Evolutionary conservation across 1,139 yeast genomes (phyloP).

Genomic region (Meyerozyma guilliermondii): DNA sequence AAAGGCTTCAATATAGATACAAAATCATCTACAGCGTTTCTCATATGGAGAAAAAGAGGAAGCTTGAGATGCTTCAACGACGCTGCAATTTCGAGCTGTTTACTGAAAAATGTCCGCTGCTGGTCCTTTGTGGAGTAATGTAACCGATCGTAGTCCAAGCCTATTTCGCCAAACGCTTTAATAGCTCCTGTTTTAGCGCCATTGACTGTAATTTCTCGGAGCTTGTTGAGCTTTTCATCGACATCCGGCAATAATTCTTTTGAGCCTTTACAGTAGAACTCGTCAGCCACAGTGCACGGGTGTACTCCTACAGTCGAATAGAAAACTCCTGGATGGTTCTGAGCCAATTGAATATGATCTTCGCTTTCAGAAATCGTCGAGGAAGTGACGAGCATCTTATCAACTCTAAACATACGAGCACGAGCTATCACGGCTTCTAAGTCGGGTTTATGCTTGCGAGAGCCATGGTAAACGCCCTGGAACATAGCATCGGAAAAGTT

Average conservation of each 20-base stretch:
- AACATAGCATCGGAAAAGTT: constrained; percentile 90
- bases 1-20: constrained; percentile 53
- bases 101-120: constrained; percentile 63
- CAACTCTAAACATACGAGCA: constrained; percentile 63
- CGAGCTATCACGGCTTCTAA: constrained; percentile 57
- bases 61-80: constrained; percentile 42
- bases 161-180: constrained; percentile 89
- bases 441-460: constrained; percentile 62
- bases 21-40: constrained; percentile 85
- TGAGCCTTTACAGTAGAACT: constrained; percentile 24
- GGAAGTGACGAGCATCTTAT: constrained; percentile 75
- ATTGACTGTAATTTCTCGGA: constrained; percentile 43
- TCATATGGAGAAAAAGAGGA: constrained; percentile 86
- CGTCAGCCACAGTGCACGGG: constrained; percentile 80
- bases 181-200: constrained; percentile 50
- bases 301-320: constrained; percentile 88
- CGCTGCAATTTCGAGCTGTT: constrained; percentile 63
- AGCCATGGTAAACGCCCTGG: constrained; percentile 71
- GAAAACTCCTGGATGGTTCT: constrained; percentile 28
- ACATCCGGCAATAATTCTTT: constrained; percentile 19
- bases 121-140: constrained; percentile 65
- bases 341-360: constrained; percentile 34
- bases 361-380: constrained; percentile 65
- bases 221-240: constrained; percentile 36
- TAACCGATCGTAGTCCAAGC: constrained; percentile 87